Conservation (phyloP, 2,329 filamentous ascomycete genomes). For the Aspergillus ibericus region DNA sequence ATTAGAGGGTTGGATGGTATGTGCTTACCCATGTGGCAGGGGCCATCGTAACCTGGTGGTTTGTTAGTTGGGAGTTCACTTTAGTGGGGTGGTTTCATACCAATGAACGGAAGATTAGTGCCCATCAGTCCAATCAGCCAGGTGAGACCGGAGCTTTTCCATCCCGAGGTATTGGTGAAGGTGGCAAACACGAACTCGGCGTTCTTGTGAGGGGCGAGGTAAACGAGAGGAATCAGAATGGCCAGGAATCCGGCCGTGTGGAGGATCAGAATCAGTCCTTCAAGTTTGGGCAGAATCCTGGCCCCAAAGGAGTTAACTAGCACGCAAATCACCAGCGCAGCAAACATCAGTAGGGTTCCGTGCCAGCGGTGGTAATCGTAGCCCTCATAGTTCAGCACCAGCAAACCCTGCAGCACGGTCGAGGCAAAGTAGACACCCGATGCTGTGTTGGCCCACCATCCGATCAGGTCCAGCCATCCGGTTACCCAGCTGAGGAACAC, state of each 20-base stretch:
- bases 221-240: slow-evolving; percentile 50
- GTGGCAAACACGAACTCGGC: slow-evolving; percentile 17
- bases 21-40: background rate
- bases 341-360: slow-evolving; percentile 50
- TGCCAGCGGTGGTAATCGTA: slow-evolving; percentile 50
- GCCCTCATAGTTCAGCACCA: slow-evolving; percentile 36
- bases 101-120: slow-evolving; percentile 1
- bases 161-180: background rate
- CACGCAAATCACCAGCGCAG: slow-evolving; percentile 40
- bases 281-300: slow-evolving; percentile 47
- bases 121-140: slow-evolving; percentile 2
- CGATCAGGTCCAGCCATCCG: slow-evolving; percentile 20
- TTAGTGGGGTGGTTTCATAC: background rate
- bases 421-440: background rate
- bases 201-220: slow-evolving; percentile 43
- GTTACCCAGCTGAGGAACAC: slow-evolving; percentile 43
- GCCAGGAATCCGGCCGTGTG: slow-evolving; percentile 56
- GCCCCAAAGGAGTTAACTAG: slow-evolving; percentile 48
- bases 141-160: background rate
- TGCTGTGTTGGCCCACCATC: slow-evolving; percentile 5
- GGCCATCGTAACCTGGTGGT: background rate
- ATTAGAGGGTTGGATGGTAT: background rate
- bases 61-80: background rate
- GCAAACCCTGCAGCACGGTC: slow-evolving; percentile 38
- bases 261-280: slow-evolving; percentile 51